These are phyloP conservation scores for Trichoderma guizhouense DNA, from an alignment of 2,329 filamentous ascomycete genomes.

Conservation along the genomic window DNA sequence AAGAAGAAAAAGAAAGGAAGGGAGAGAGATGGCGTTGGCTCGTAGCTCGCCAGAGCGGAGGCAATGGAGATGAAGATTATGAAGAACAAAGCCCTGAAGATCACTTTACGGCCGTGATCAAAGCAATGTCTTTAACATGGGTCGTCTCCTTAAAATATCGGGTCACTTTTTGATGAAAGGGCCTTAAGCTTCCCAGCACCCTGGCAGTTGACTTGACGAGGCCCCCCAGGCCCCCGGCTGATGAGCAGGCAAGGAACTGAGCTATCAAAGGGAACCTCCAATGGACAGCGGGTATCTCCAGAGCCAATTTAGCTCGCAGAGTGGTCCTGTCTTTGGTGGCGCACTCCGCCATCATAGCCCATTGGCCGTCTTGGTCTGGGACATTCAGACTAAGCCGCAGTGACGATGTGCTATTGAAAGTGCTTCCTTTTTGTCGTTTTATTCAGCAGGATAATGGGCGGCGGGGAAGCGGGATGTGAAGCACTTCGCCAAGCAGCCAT, in stretches of 20 bases:
- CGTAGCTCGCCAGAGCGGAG: neutral
- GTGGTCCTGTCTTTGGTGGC: constrained; percentile 1
- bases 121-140: constrained; percentile 6
- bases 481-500: neutral
- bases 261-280: constrained; percentile 9
- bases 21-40: neutral
- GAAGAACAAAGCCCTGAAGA: constrained; percentile 13
- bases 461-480: neutral
- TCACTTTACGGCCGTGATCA: neutral
- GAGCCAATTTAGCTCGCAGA: constrained; percentile 12
- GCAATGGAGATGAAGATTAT: neutral
- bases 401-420: neutral
- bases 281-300: constrained; percentile 15
- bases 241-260: neutral
- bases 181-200: neutral
- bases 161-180: constrained; percentile 13
- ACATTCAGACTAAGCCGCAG: neutral
- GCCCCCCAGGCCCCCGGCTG: constrained; percentile 1
- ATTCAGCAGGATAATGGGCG: neutral
- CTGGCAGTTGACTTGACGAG: constrained; percentile 3
- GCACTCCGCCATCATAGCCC: constrained; percentile 1
- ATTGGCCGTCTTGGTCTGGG: neutral
- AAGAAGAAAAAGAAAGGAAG: neutral
- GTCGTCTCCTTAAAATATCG: constrained; percentile 12
- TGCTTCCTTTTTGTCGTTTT: neutral